Evolutionary conservation across 768 basidiomycete genomes (phyloP).

Genomic region (Cantharellus anzutake): DNA sequence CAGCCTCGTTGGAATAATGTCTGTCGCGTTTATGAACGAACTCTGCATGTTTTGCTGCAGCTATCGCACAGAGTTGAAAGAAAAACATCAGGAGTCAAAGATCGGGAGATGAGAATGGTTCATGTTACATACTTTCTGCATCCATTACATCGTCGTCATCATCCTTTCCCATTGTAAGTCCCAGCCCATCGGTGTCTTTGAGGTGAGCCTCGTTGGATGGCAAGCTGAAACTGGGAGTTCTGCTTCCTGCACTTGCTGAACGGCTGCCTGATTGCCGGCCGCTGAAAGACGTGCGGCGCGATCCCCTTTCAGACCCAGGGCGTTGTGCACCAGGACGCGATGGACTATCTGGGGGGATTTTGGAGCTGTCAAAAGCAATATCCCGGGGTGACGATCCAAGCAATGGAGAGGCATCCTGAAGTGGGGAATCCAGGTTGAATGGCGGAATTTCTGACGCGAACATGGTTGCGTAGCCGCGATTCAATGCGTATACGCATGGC

Average conservation of each 20-base stretch:
- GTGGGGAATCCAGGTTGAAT: conserved; percentile 31
- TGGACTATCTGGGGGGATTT: too few relatives aligned
- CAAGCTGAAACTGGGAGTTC: conserved; percentile 71
- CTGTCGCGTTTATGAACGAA: conserved; percentile 65
- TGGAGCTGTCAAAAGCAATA: too few relatives aligned
- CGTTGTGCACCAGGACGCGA: too few relatives aligned
- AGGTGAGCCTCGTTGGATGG: conserved; percentile 32
- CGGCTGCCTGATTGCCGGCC: conserved; percentile 25
- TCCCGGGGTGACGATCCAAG: background rate
- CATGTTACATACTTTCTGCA: conserved; percentile 45
- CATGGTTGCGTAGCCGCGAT: background rate
- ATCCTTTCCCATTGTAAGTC: conserved; percentile 18
- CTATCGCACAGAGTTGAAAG: conserved; percentile 20
- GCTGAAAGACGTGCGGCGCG: conserved; percentile 51
- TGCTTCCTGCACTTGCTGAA: conserved; percentile 29
- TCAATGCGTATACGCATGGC: background rate
- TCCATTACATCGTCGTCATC: conserved; percentile 74
- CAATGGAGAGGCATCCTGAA: background rate
- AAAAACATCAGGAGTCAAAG: background rate
- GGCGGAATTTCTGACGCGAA: conserved; percentile 53
- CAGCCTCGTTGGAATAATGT: conserved; percentile 81
- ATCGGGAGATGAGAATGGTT: background rate
- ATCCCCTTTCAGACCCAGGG: conserved; percentile 12
- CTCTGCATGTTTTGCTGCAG: conserved; percentile 62
- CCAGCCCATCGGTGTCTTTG: conserved; percentile 27